Conservation (phyloP, 2,329 filamentous ascomycete genomes). For the Polytolypa hystricis region DNA sequence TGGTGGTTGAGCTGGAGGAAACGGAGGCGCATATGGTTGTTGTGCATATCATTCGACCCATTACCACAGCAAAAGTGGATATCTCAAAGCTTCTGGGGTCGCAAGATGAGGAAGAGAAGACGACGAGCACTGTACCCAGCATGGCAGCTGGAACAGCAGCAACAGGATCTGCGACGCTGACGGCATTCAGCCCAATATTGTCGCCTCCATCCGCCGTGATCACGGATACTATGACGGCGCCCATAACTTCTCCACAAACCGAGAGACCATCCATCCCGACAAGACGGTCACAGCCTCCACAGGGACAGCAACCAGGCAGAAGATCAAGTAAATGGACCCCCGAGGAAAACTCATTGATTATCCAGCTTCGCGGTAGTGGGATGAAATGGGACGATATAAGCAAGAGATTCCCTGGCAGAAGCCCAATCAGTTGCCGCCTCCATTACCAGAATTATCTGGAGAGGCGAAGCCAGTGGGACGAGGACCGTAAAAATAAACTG, state of each 20-base stretch:
- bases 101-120: slow-evolving; percentile 14
- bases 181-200: neutral
- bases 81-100: slow-evolving; percentile 13
- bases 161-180: slow-evolving; percentile 2
- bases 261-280: slow-evolving; percentile 20
- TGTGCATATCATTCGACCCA: slow-evolving; percentile 6
- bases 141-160: slow-evolving; percentile 5
- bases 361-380: slow-evolving; percentile 74
- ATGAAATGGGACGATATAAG: slow-evolving; percentile 99
- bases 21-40: slow-evolving; percentile 4
- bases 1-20: neutral
- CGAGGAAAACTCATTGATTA: slow-evolving; percentile 83
- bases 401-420: slow-evolving; percentile 76
- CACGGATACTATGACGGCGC: slow-evolving; percentile 15
- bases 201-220: neutral
- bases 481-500: slow-evolving; percentile 94
- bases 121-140: slow-evolving; percentile 7
- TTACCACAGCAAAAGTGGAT: slow-evolving; percentile 15
- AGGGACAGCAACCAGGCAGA: slow-evolving; percentile 57
- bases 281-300: slow-evolving; percentile 35
- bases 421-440: slow-evolving; percentile 83
- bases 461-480: slow-evolving; percentile 85
- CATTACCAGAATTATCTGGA: slow-evolving; percentile 98
- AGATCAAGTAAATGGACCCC: slow-evolving; percentile 93
- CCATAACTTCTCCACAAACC: slow-evolving; percentile 23